A percentile compares a stretch with the other conserved stretches of the same genome.
Conservation (phyloP, 2,329 filamentous ascomycete genomes). For the Knufia petricola region DNA sequence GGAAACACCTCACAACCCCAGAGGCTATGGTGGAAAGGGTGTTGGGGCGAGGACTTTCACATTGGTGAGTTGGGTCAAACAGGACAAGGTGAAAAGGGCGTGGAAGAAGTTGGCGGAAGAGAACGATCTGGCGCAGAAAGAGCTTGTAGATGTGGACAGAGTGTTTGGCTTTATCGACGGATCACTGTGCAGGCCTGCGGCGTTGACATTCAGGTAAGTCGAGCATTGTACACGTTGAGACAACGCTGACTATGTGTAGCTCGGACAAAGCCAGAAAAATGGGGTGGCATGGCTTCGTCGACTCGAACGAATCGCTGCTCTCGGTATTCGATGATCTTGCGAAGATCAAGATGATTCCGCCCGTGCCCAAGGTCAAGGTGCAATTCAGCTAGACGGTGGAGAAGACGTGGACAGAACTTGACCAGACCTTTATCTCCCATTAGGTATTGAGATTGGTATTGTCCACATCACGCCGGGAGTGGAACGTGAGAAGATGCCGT, state of each 20-base stretch:
- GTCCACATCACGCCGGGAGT: no score
- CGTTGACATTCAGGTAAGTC: conserved; percentile 27
- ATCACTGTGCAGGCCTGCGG: conserved; percentile 27
- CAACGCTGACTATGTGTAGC: conserved; percentile 12
- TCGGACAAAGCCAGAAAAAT: conserved; percentile 26
- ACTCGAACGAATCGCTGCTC: conserved; percentile 26
- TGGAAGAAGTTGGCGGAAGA: conserved; percentile 38
- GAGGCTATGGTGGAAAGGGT: conserved; percentile 36
- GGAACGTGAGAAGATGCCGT: no score
- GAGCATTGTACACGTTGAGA: not conserved
- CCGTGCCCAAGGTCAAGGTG: conserved; percentile 18
- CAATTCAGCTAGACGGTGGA: conserved; percentile 12
- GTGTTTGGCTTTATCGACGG: conserved; percentile 40
- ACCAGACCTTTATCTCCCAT: no score
- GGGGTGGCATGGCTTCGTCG: conserved; percentile 29
- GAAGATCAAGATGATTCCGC: conserved; percentile 19
- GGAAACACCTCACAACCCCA: conserved; percentile 24
- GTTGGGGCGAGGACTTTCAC: conserved; percentile 33
- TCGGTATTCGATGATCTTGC: conserved; percentile 19
- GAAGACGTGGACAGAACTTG: not conserved
- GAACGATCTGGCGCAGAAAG: conserved; percentile 33
- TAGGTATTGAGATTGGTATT: no score
- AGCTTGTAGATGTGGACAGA: conserved; percentile 36
- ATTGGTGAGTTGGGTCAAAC: conserved; percentile 38
- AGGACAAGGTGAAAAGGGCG: conserved; percentile 33